Evolutionary conservation across 1,284 basidiomycete species (phyloP), one percentile per base, ranked within the genome.

Genomic region (Volvariella volvacea): DNA sequence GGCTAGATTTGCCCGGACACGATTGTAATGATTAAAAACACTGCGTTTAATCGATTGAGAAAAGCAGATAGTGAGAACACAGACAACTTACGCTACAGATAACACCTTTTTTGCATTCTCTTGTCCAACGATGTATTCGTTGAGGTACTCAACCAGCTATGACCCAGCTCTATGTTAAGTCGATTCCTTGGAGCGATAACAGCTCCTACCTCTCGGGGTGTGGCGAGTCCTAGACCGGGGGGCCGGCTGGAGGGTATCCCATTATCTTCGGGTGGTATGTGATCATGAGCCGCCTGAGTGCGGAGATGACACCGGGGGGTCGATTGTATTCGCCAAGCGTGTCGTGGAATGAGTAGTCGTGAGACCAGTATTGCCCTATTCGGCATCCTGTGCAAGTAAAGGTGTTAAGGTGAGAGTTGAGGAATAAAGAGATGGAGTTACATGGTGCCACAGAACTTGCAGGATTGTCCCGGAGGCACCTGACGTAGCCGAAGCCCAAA

Each of bases 111-210:
- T 97, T 2, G 94, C 93, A 50, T 74, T 76, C 50, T 90, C 87
- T 61, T 97, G 94, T 1, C 94, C 93, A 10, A 97, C 78, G n/a
- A 97, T 83, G 58, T 87, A 95, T 56, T 89, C 80, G 53, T 92
- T 85, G 22, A 96, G 75, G 62, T 92, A 92, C 57, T 84, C 76
- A n/a, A 84, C 84, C 31, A 96, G 77, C 84, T 93, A 46, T 16
- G 40, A 33, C 25, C 38, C 25, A 28, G 25, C 6, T 33, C 44
- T 34, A 38, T 40, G 22, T 41, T 39, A 50, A 41, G 19, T 33
- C 21, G n/a, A n/a, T n/a, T n/a, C n/a, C 17, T 28, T 47, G 14
- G 22, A 45, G 50, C 32, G 58, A 43, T 31, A 43, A 36, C 50
- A 31, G 39, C 14, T 30, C 39, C 46, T 53, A 87, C 84, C 74